Conservation (phyloP, 2,329 filamentous ascomycete genomes). For the Purpureocillium takamizusanense region DNA sequence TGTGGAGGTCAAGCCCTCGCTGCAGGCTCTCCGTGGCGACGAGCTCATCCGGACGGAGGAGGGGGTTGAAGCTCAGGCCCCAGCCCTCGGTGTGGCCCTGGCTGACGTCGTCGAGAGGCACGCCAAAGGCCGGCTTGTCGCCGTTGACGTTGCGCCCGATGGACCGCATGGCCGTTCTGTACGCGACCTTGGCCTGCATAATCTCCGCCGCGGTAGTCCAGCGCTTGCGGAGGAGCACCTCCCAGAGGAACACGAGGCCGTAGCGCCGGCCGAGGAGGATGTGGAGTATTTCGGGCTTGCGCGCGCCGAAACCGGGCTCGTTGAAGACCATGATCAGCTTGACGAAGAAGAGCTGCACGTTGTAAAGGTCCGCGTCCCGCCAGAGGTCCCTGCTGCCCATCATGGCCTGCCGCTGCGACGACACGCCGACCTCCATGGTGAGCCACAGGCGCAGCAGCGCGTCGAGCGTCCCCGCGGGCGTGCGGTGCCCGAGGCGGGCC, state of each 20-base stretch:
- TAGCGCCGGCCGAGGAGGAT: conserved; percentile 50
- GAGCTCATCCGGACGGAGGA: conserved; percentile 49
- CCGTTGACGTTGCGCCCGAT: conserved; percentile 1
- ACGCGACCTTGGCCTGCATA: conserved; percentile 47
- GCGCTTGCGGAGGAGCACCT: conserved; percentile 48
- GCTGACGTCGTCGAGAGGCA: conserved; percentile 45
- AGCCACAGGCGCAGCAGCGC: conserved; percentile 63
- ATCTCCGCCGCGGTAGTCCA: conserved; percentile 41
- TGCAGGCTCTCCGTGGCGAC: conserved; percentile 46
- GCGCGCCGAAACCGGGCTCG: conserved; percentile 48
- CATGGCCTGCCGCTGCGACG: conserved; percentile 40
- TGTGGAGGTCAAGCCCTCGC: conserved; percentile 43
- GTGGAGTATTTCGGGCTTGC: conserved; percentile 39
- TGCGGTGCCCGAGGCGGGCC: conserved; percentile 45
- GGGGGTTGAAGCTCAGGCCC: conserved; percentile 35
- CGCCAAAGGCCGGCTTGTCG: conserved; percentile 33
- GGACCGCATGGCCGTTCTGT: conserved; percentile 38
- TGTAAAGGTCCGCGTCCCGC: conserved; percentile 50
- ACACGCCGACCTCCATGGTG: conserved; percentile 57
- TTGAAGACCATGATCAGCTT: conserved; percentile 65
- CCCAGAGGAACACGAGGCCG: conserved; percentile 45
- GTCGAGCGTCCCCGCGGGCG: conserved; percentile 36
- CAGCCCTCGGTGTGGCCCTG: conserved; percentile 45
- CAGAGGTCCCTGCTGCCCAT: conserved; percentile 46
- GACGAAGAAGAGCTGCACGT: conserved; percentile 55